Evolutionary conservation across 192 early-diverging fungal genomes (phyloP).

Genomic region (Coemansia sp.): DNA sequence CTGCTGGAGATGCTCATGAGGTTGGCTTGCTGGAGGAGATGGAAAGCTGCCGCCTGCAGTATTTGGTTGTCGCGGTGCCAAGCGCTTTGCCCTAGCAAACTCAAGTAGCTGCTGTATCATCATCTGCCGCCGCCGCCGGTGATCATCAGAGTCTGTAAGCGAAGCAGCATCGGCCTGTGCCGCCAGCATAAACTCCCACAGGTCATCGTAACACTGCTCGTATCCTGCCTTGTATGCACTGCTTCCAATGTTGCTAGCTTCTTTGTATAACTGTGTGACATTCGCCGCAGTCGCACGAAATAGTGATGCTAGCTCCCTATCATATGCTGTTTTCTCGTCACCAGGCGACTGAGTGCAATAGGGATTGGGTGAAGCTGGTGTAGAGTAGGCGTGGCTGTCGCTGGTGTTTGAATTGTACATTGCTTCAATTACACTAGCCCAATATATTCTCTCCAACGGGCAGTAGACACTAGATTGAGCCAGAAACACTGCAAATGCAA

Average conservation of each 20-base stretch:
- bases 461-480: no score
- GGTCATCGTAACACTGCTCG: conserved; percentile 50
- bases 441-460: no score
- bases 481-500: no score
- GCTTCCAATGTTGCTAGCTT: conserved; percentile 45
- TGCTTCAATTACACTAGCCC: neutral
- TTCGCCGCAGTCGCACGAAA: conserved; percentile 51
- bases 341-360: conserved; percentile 14
- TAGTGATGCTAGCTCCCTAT: conserved; percentile 42
- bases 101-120: conserved; percentile 33
- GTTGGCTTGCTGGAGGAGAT: neutral
- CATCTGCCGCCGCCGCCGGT: conserved; percentile 11
- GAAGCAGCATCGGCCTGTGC: conserved; percentile 11
- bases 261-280: conserved; percentile 51
- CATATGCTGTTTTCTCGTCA: conserved; percentile 28
- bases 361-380: conserved; percentile 38
- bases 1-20: neutral
- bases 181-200: conserved; percentile 37
- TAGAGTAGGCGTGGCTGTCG: conserved; percentile 42
- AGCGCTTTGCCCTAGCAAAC: conserved; percentile 41
- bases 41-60: neutral
- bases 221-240: conserved; percentile 47
- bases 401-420: conserved; percentile 39
- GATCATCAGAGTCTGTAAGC: neutral
- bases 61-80: conserved; percentile 18